Evolutionary conservation across 2,329 filamentous ascomycete genomes (phyloP).

Genomic region (Xylariales sp.): DNA sequence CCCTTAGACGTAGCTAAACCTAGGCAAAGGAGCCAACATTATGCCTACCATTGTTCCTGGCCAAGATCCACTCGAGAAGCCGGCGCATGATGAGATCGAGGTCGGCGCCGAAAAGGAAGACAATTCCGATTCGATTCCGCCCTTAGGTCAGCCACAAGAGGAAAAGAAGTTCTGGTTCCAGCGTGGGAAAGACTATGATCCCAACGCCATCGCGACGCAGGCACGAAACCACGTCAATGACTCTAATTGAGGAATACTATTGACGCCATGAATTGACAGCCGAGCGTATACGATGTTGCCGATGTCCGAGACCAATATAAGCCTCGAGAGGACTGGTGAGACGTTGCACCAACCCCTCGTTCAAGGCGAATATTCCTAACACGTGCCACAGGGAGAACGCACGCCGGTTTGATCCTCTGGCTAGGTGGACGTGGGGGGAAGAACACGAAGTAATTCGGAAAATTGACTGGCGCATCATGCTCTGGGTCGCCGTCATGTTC

Average conservation of each 20-base stretch:
- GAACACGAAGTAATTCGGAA: conserved; percentile 47
- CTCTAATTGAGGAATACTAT: neutral
- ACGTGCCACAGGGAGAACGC: conserved; percentile 47
- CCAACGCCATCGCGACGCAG: conserved; percentile 46
- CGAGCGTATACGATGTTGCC: conserved; percentile 59
- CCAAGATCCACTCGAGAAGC: conserved; percentile 27
- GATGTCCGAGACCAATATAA: conserved; percentile 55
- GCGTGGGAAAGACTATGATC: conserved; percentile 43
- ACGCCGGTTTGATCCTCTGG: conserved; percentile 50
- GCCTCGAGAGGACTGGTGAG: conserved; percentile 45
- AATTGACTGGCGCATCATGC: conserved; percentile 55
- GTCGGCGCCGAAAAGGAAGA: conserved; percentile 35
- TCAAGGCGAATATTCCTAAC: neutral
- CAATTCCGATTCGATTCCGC: conserved; percentile 35
- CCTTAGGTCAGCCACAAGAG: conserved; percentile 43
- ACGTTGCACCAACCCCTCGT: neutral
- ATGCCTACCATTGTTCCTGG: conserved; percentile 46
- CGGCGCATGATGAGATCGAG: conserved; percentile 37
- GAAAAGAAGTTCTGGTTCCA: conserved; percentile 52
- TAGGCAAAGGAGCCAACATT: neutral
- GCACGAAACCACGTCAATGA: conserved; percentile 25
- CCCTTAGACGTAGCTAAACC: neutral
- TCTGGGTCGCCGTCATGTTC: conserved; percentile 62
- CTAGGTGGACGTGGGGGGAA: conserved; percentile 52
- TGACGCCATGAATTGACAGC: conserved; percentile 46